Evolutionary conservation across 2,329 filamentous ascomycete genomes (phyloP), one percentile per base, ranked within the genome.

Genomic region (Trichoderma arundinaceum): DNA sequence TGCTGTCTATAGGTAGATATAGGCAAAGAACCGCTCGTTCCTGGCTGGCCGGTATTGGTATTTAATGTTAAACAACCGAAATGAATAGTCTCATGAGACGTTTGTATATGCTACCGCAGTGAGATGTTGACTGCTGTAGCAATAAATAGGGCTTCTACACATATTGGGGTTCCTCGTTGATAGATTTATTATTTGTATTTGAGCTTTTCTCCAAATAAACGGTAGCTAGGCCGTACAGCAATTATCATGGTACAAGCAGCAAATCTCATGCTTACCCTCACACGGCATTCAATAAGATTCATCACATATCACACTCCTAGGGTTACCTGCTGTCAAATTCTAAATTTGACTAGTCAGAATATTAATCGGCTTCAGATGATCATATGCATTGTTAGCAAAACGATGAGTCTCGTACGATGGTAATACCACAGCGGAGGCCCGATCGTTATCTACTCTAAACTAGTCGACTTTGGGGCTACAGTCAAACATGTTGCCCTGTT

Each of bases 341-440:
- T 60, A 51, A 44, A 13, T 35, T 12, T 35, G 22, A 32, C 44
- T 48, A 32, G 32, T 59, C 13, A 32, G 43, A 44, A 33, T 9
- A 59, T 48, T 38, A 57, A 57, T 15, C 8, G 8, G 33, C 56
- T 28, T 59, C 56, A 59, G 43, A 43, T 48, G 56, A 48, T 59
- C 32, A 7, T 39, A 38, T 35, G 41, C 39, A 58, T 58, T 17
- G n/a, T 19, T 46, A 58, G 54, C 54, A 13, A 33, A 13, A 13
- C 13, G 48, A 33, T n/a, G 7, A 19, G 39, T 4, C 41, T 44
- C 10, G 15, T 15, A 7, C 28, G 15, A 5, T 46, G 54, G 54
- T 28, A 44, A 17, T 32, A 46, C 54, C 19, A 44, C 19, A 46
- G n/a, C 32, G 33, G 7, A 58, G 7, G 41, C 13, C 10, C 43